phyloP scores from a whole-genome alignment of 139 green algal species.

The Haematococcus sp. region DNA sequence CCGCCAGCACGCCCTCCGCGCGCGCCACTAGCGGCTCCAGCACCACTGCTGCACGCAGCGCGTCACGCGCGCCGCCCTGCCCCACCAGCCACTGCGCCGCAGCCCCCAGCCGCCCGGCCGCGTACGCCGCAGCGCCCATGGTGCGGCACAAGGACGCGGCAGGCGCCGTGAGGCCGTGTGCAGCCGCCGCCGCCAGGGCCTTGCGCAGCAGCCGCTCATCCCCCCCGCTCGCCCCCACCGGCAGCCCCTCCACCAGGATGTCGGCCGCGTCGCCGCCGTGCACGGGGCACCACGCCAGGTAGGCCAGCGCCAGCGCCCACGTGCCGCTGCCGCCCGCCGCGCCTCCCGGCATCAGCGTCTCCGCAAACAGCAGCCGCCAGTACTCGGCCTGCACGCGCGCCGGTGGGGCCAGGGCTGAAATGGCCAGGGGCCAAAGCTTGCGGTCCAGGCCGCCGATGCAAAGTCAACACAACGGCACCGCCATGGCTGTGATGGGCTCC shows the following conservation, averaged over 20 bases:
- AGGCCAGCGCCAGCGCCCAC: slow-evolving; percentile 38
- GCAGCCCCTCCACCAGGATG: slow-evolving; percentile 49
- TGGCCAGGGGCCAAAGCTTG: no score
- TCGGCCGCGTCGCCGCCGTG: slow-evolving; percentile 58
- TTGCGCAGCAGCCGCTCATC: slow-evolving; percentile 32
- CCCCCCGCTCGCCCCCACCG: slow-evolving; percentile 22
- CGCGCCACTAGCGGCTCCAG: slow-evolving; percentile 30
- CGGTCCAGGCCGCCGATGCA: no score
- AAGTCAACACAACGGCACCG: no score
- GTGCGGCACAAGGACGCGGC: slow-evolving; percentile 28
- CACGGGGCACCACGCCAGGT: slow-evolving; percentile 66
- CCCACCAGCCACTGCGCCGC: slow-evolving; percentile 35
- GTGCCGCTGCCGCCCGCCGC: background rate
- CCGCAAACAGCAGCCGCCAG: slow-evolving; percentile 29
- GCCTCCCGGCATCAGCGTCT: slow-evolving; percentile 20
- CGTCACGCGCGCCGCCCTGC: slow-evolving; percentile 21
- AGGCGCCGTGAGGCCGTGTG: slow-evolving; percentile 32
- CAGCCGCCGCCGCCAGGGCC: slow-evolving; percentile 27
- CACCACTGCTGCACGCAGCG: slow-evolving; percentile 18
- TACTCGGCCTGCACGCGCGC: slow-evolving; percentile 30
- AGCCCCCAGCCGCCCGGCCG: slow-evolving; percentile 26
- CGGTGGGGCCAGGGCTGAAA: no score
- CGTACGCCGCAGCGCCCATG: slow-evolving; percentile 1
- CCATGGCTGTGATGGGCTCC: no score
- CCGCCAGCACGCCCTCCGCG: slow-evolving; percentile 20